Evolutionary conservation across 768 basidiomycete genomes (phyloP), one percentile per base, ranked within the genome.

Genomic region (Leucosporidium creatinivorum): DNA sequence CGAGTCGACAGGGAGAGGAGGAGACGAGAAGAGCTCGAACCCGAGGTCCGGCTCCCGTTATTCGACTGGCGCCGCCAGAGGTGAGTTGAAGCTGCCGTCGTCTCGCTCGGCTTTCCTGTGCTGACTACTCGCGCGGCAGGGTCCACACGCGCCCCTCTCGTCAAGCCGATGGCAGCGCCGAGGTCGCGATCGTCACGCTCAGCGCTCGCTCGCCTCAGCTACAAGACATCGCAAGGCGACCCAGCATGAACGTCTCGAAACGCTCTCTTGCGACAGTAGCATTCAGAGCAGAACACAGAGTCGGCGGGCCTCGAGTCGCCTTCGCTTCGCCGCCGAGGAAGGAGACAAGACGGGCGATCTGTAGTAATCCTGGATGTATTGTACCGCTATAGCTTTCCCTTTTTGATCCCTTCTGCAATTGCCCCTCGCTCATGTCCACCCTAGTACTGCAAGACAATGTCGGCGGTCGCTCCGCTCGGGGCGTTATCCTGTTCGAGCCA

Each of bases 401-500:
- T 26, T 17, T 15, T 1, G 3, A 17, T 54, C 13, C 52, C 25
- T 26, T 26, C 52, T 15, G 30, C 15, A 28, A 28, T 15, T 25
- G 9, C n/a, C 49, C 26, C 19, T 36, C 62, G 4, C 33, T 33
- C 33, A 33, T 33, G 33, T 10, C 33, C 33, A 10, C 33, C 33
- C 10, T 50, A 69, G 63, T 69, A 69, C 21, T 52, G 63, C 25
- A 69, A 47, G 4, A 58, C 60, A 1, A 65, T 36, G 21, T 61
- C 68, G 1, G 18, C 68, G 1, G 18, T 60, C 18, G 47, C 44
- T 6, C 59, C 57, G 1, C 49, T 60, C n/a, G 63, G n/a, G 18
- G 68, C 33, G 1, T 50, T 60, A 23, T 69, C 68, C 67, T 68
- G 62, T 4, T 9, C 4, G 26, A 12, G 1, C n/a, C 6, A n/a